Percentiles rank a stretch among this genome's conserved stretches.
Evolutionary conservation across 768 basidiomycete species (phyloP).

Genomic region (Lactarius hengduanensis): DNA sequence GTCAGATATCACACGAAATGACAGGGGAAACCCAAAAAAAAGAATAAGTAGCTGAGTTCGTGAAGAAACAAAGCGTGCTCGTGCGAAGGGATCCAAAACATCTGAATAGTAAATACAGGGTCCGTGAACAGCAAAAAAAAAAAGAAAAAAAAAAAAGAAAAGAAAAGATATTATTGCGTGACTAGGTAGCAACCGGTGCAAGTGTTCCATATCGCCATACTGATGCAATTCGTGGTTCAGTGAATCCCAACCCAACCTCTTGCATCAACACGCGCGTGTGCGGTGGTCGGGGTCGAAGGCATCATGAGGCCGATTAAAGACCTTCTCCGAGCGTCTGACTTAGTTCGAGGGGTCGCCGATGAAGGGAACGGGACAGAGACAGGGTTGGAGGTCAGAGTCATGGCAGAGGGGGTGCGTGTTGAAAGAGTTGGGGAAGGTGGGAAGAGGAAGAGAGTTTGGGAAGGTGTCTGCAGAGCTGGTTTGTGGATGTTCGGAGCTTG

Average conservation of each 20-base stretch:
- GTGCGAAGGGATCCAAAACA: neutral
- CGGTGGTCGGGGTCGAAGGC: constrained; percentile 74
- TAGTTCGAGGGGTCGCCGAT: constrained; percentile 64
- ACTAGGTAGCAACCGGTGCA: constrained; percentile 1
- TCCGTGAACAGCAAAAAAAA: constrained; percentile 6
- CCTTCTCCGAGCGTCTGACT: constrained; percentile 60
- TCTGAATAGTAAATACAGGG: constrained; percentile 1
- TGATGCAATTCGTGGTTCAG: constrained; percentile 26
- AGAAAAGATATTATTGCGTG: neutral
- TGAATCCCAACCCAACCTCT: constrained; percentile 72
- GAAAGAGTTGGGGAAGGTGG: constrained; percentile 68
- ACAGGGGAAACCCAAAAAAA: constrained; percentile 2
- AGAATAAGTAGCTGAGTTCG: constrained; percentile 27
- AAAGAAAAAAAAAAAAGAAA: neutral
- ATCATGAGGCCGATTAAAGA: constrained; percentile 72
- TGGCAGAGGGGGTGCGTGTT: constrained; percentile 71
- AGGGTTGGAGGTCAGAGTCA: constrained; percentile 72
- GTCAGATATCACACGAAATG: constrained; percentile 20
- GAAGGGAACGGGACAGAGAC: constrained; percentile 54
- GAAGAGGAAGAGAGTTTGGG: constrained; percentile 85
- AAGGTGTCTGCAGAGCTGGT: constrained; percentile 48
- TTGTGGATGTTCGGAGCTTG: constrained; percentile 31
- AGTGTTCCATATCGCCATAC: constrained; percentile 6
- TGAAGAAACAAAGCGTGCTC: constrained; percentile 14
- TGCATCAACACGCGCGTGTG: constrained; percentile 79